Evolutionary conservation across 2,329 filamentous ascomycete species (phyloP).

Genomic region (Ceratocystis harringtonii): DNA sequence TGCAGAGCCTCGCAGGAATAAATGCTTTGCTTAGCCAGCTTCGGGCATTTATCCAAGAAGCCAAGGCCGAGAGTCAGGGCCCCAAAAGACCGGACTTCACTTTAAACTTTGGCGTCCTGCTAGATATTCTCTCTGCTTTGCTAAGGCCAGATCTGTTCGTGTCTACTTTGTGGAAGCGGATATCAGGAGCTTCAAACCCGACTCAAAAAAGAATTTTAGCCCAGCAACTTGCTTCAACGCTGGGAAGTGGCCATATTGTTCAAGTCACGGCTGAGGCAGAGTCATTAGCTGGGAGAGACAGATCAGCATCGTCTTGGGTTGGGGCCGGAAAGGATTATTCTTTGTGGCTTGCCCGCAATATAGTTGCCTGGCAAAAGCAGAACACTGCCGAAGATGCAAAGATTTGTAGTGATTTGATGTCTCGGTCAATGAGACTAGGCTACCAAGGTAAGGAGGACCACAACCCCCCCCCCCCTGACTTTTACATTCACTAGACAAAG

Average conservation of each 20-base stretch:
- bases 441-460: slow-evolving; percentile 44
- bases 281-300: slow-evolving; percentile 1
- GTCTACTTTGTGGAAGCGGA: slow-evolving; percentile 17
- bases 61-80: slow-evolving; percentile 27
- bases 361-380: slow-evolving; percentile 32
- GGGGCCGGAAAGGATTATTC: slow-evolving; percentile 49
- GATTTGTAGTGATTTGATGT: slow-evolving; percentile 34
- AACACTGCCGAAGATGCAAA: slow-evolving; percentile 26
- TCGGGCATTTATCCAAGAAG: slow-evolving; percentile 42
- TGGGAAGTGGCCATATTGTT: slow-evolving; percentile 36
- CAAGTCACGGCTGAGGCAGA: slow-evolving; percentile 41
- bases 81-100: slow-evolving; percentile 29
- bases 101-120: slow-evolving; percentile 30
- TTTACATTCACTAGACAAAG: neutral
- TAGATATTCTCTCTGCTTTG: slow-evolving; percentile 29
- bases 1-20: slow-evolving; percentile 61
- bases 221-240: slow-evolving; percentile 31
- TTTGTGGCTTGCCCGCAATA: slow-evolving; percentile 54
- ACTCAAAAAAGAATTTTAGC: slow-evolving; percentile 25
- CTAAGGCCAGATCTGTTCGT: slow-evolving; percentile 6
- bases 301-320: slow-evolving; percentile 36
- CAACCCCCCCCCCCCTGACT: neutral
- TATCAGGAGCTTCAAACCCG: slow-evolving; percentile 15
- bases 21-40: slow-evolving; percentile 63
- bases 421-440: slow-evolving; percentile 53